Evolutionary conservation across 305 asterid genomes (phyloP).

Genomic region (Striga hermonthica): DNA sequence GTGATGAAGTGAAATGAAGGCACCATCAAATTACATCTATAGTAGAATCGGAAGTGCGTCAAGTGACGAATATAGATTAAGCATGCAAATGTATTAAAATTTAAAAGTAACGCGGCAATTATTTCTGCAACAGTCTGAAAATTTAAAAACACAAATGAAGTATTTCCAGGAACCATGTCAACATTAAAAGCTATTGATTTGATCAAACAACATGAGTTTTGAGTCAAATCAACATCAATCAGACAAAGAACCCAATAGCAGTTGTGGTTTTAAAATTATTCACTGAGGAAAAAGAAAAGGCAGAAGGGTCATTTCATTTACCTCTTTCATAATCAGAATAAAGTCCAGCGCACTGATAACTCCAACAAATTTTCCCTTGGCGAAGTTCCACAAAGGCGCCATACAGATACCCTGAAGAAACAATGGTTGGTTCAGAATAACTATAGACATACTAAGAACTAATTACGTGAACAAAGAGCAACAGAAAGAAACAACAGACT

Average conservation of each 20-base stretch:
- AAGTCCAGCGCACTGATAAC: conserved; percentile 85
- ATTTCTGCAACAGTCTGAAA: no score
- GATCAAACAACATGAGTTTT: background rate
- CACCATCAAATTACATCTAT: background rate
- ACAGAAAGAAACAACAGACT: conserved; percentile 18
- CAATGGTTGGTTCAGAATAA: conserved; percentile 19
- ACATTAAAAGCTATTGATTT: background rate
- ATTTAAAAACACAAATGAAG: no score
- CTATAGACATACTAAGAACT: conserved; percentile 17
- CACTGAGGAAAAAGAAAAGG: conserved; percentile 5
- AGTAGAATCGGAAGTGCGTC: conserved; percentile 2
- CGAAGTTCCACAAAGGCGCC: conserved; percentile 85
- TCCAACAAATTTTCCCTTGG: conserved; percentile 76
- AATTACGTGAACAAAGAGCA: conserved; percentile 24
- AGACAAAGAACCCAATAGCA: background rate
- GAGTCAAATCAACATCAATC: conserved; percentile 9
- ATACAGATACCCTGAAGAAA: conserved; percentile 66
- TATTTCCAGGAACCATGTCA: no score
- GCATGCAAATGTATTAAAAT: background rate
- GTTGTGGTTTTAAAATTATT: background rate
- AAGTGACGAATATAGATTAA: conserved; percentile 4
- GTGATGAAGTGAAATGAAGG: conserved; percentile 2
- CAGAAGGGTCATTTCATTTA: conserved; percentile 30
- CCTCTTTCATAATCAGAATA: conserved; percentile 90
- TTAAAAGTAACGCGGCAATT: no score